Evolutionary conservation across 805 yeast species (phyloP), one percentile per base, ranked within the genome.

Genomic region (Ascoidea rubescens): DNA sequence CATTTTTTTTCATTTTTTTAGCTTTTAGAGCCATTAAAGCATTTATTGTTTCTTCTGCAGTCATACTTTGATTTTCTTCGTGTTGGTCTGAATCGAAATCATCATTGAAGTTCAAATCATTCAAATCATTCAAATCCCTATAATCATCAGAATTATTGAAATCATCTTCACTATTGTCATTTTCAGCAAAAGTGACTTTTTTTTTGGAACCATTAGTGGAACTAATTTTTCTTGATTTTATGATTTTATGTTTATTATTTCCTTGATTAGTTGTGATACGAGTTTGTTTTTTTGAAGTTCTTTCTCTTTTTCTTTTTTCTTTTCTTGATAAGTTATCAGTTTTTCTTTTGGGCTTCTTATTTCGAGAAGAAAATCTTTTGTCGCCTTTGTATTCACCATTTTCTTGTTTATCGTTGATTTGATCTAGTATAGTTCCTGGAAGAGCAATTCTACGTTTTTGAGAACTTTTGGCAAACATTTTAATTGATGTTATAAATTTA

Each of bases 11-110:
- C 57, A 31, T 58, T 53, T 56, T 61, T 48, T 52, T 60, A 45
- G 53, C 59, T 51, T 60, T 65, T 53, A 54, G 55, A 48, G 62
- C 65, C 57, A 58, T 67, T 54, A 64, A 54, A 10, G 65, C 64
- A 2, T 63, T 69, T 63, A 63, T 64, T 1, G 71, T 71, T 32
- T 67, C 69, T 46, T 63, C 70, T 4, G 56, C 68, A 30, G 65
- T 58, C 64, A 60, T 58, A 5, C 58, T 58, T 44, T 63, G 62
- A 5, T 59, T 61, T 43, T 60, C 64, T 48, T 57, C 53, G 45
- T 55, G 47, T 50, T 52, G 52, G 55, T 57, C 51, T 42, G 50
- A 49, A 4, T 51, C 53, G 5, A 47, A 47, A 5, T 54, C 60
- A 42, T 54, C 57, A 12, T 48, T 55, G 31, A 4, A 37, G 14